phyloP scores from a whole-genome alignment of 1,284 basidiomycete species.

The Agroathelia rolfsii region DNA sequence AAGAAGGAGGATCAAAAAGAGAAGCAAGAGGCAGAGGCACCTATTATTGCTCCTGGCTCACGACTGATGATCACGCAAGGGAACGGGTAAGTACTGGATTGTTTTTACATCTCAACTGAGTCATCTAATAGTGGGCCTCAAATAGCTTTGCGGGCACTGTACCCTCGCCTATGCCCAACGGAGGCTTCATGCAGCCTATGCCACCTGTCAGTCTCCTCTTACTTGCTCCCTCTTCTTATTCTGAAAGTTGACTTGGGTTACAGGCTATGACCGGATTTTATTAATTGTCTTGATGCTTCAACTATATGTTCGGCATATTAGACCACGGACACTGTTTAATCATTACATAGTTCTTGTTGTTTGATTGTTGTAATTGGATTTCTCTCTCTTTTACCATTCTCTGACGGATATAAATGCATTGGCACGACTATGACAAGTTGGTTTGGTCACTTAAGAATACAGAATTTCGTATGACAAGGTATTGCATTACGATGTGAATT shows the following conservation, averaged over 20 bases:
- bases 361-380: constrained; percentile 18
- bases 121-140: constrained; percentile 2
- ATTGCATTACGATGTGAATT: too few relatives aligned
- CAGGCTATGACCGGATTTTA: constrained; percentile 24
- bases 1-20: constrained; percentile 83
- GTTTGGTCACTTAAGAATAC: too few relatives aligned
- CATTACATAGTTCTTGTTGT: constrained; percentile 15
- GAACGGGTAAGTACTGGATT: constrained; percentile 40
- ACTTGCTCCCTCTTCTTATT: neutral
- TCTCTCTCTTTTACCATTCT: constrained; percentile 4
- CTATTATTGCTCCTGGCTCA: constrained; percentile 71
- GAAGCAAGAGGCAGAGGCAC: constrained; percentile 70
- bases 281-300: too few relatives aligned
- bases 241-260: constrained; percentile 12
- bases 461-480: too few relatives aligned
- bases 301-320: too few relatives aligned
- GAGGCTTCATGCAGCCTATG: constrained; percentile 29
- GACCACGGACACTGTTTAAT: too few relatives aligned
- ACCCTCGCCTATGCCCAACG: constrained; percentile 34
- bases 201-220: constrained; percentile 28
- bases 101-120: neutral
- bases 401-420: constrained; percentile 12
- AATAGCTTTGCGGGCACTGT: constrained; percentile 30
- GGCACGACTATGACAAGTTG: too few relatives aligned
- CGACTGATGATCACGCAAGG: constrained; percentile 56